Percentiles rank a stretch among this genome's conserved stretches.
These are phyloP conservation scores for Tylopilus sp. DNA, from an alignment of 768 basidiomycete species.

Conservation along the genomic window DNA sequence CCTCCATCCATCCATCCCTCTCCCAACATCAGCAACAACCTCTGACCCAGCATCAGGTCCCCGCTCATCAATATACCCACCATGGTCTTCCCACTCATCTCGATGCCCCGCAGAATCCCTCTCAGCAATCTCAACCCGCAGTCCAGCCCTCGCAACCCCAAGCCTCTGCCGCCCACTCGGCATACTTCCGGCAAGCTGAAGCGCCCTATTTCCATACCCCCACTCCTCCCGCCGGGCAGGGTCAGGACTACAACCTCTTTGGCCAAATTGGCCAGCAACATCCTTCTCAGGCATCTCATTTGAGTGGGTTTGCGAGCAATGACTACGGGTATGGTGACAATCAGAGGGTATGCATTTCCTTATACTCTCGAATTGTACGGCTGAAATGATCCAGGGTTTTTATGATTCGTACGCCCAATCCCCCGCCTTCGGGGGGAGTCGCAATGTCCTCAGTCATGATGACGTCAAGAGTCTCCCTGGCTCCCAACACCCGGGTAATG, in stretches of 20 bases:
- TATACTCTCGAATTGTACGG: background rate
- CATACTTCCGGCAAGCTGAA: constrained; percentile 69
- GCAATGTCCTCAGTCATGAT: constrained; percentile 67
- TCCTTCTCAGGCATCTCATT: constrained; percentile 46
- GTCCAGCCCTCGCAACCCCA: constrained; percentile 34
- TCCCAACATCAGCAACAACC: constrained; percentile 34
- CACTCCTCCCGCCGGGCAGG: constrained; percentile 67
- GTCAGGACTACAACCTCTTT: constrained; percentile 61
- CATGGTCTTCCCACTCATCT: constrained; percentile 62
- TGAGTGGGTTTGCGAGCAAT: constrained; percentile 52
- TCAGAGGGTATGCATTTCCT: constrained; percentile 50
- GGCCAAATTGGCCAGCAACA: constrained; percentile 61
- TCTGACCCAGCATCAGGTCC: constrained; percentile 35
- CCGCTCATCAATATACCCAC: constrained; percentile 53
- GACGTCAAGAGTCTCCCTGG: constrained; percentile 70
- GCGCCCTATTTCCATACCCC: constrained; percentile 74
- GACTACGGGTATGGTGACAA: constrained; percentile 71
- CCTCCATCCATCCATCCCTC: constrained; percentile 24
- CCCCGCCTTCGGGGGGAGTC: constrained; percentile 53
- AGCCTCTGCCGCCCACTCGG: constrained; percentile 58
- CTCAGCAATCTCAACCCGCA: constrained; percentile 42
- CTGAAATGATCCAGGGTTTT: constrained; percentile 50
- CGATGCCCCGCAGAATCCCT: constrained; percentile 49
- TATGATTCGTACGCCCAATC: constrained; percentile 74
- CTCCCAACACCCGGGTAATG: constrained; percentile 50